These are phyloP conservation scores for Penstemon barbatus DNA, from an alignment of 257 asterid species.

Conservation along the genomic window DNA sequence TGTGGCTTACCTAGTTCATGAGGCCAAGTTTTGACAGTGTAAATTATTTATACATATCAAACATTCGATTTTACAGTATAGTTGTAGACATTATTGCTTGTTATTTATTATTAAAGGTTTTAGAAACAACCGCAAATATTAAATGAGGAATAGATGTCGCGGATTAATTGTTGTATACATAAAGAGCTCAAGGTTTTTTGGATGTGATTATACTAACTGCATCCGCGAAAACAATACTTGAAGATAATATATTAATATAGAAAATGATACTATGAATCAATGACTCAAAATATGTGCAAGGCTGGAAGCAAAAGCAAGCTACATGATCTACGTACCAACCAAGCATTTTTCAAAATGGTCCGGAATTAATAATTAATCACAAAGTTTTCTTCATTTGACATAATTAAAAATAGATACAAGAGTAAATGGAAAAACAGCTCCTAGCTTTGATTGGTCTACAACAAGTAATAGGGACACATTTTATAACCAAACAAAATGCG, in stretches of 20 bases:
- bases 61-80: constrained; percentile 27
- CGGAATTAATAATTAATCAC: constrained; percentile 49
- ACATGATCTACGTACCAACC: constrained; percentile 16
- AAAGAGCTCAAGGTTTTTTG: no score
- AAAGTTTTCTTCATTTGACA: background rate
- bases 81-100: constrained; percentile 33
- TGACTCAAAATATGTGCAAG: background rate
- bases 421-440: background rate
- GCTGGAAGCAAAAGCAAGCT: constrained; percentile 23
- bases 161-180: no score
- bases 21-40: constrained; percentile 21
- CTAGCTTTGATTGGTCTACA: no score
- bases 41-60: constrained; percentile 27
- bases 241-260: no score
- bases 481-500: no score
- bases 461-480: no score
- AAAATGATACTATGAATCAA: no score
- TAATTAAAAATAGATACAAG: background rate
- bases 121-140: no score
- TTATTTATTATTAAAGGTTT: constrained; percentile 25
- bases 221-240: no score
- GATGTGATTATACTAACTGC: no score
- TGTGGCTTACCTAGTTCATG: constrained; percentile 68
- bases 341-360: constrained; percentile 80
- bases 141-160: no score